A percentile compares a stretch with the other conserved stretches of the same genome.
phyloP scores from a whole-genome alignment of 2,329 filamentous ascomycete genomes.

The Sclerotinia subarctica region DNA sequence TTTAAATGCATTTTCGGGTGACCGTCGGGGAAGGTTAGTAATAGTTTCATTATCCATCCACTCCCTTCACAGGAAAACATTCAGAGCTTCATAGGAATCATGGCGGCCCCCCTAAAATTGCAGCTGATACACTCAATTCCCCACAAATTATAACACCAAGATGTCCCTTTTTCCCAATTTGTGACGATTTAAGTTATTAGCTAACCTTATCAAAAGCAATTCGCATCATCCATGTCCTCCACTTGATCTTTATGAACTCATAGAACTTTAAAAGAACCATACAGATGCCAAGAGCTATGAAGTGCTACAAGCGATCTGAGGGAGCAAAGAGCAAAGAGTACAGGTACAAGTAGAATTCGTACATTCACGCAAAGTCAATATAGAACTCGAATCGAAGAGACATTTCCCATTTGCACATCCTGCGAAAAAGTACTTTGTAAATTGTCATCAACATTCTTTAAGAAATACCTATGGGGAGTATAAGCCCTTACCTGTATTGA shows the following conservation, averaged over 20 bases:
- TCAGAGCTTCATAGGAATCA: background rate
- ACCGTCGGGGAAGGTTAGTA: background rate
- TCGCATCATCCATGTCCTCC: background rate
- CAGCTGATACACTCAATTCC: slow-evolving; percentile 1
- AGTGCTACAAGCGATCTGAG: background rate
- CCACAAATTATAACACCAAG: background rate
- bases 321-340: background rate
- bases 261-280: background rate
- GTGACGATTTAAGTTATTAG: background rate
- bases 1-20: no score
- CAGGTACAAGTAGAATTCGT: background rate
- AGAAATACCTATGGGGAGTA: no score
- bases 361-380: background rate
- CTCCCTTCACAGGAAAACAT: background rate
- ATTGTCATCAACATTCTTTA: background rate
- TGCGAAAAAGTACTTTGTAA: background rate
- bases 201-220: slow-evolving; percentile 3
- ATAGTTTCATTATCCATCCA: background rate
- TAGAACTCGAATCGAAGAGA: background rate
- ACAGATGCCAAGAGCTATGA: slow-evolving; percentile 3
- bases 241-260: background rate
- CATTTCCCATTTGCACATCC: background rate
- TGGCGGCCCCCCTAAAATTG: background rate
- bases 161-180: background rate
- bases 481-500: background rate